Evolutionary conservation across 495 filamentous ascomycete genomes (phyloP), one percentile per base, ranked within the genome.

Genomic region (Penicillium robsamsonii): DNA sequence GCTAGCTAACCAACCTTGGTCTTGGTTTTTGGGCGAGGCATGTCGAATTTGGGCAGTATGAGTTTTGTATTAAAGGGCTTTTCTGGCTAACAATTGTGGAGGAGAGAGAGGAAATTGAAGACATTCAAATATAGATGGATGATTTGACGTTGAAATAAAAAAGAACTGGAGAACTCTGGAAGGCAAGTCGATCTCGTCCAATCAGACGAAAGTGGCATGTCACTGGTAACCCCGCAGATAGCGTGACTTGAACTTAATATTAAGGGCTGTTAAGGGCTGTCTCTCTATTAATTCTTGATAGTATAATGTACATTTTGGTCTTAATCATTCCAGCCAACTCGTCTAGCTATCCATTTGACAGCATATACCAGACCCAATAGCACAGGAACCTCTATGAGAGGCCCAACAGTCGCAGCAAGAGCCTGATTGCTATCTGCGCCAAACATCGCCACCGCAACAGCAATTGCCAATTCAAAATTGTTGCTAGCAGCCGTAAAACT

Each of bases 401-500:
- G 93, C 4, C 92, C 92, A 0, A 96, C 92, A 2, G 92, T 96
- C 11, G 88, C 78, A n/a, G 92, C 92, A 27, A 96, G 73, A 0
- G 92, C 92, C 66, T 96, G 89, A 43, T 92, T 87, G 61, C 87
- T 91, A 27, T 85, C 72, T 1, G 88, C 80, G 0, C 92, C 92
- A 74, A 87, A 96, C 3, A 87, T 85, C 4, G 91, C 90, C 5
- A 96, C 85, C 3, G 90, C 92, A 2, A 97, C 92, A 2, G 92
- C 92, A 72, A 97, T 96, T 0, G 92, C 92, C 17, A 96, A 71
- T 75, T 96, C 92, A 63, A 97, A 96, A 63, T 96, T 96, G 59
- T 97, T 97, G 68, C 91, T 96, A 4, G 92, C 93, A 5, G 92
- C 92, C 1, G 92, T 96, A 61, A 96, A 94, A 62, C 89, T 90